phyloP scores from a whole-genome alignment of 2,329 filamentous ascomycete species.

The Microcyclosporella mali region DNA sequence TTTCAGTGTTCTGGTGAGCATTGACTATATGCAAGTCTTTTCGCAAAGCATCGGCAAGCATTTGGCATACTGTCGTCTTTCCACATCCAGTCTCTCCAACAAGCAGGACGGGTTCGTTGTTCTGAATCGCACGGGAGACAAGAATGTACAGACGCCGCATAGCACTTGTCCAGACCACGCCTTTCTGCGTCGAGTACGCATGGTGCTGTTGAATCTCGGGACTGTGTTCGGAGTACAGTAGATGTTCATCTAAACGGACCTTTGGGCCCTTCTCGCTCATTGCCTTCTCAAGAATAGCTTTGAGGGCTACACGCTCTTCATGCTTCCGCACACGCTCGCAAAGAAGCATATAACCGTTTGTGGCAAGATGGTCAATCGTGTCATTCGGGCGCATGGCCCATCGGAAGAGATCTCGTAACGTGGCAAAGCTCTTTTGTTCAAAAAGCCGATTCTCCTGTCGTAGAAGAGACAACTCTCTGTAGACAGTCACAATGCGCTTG shows the following conservation, averaged over 20 bases:
- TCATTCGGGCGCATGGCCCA: constrained; percentile 87
- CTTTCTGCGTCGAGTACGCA: constrained; percentile 45
- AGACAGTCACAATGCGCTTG: constrained; percentile 82
- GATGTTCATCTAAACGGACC: constrained; percentile 67
- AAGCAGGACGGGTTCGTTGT: constrained; percentile 88
- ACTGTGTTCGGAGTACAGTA: constrained; percentile 57
- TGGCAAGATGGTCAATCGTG: constrained; percentile 78
- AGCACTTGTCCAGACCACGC: constrained; percentile 87
- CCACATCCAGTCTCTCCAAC: constrained; percentile 97
- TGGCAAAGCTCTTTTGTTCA: constrained; percentile 96
- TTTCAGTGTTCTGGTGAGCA: constrained; percentile 96
- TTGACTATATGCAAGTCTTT: constrained; percentile 85
- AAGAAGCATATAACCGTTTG: constrained; percentile 92
- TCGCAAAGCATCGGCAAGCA: constrained; percentile 72
- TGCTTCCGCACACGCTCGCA: constrained; percentile 89
- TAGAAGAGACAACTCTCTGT: constrained; percentile 82
- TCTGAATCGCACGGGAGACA: constrained; percentile 76
- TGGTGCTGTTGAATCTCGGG: constrained; percentile 34
- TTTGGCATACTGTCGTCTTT: constrained; percentile 93
- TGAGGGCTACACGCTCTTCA: constrained; percentile 79
- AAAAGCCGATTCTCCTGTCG: constrained; percentile 88
- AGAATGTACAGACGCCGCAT: constrained; percentile 90
- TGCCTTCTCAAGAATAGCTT: constrained; percentile 78
- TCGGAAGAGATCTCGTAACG: constrained; percentile 86
- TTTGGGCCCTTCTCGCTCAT: constrained; percentile 57